A percentile compares a stretch with the other conserved stretches of the same genome.
Evolutionary conservation across 2,329 filamentous ascomycete genomes (phyloP).

Genomic region (Rutstroemia sydowiana): DNA sequence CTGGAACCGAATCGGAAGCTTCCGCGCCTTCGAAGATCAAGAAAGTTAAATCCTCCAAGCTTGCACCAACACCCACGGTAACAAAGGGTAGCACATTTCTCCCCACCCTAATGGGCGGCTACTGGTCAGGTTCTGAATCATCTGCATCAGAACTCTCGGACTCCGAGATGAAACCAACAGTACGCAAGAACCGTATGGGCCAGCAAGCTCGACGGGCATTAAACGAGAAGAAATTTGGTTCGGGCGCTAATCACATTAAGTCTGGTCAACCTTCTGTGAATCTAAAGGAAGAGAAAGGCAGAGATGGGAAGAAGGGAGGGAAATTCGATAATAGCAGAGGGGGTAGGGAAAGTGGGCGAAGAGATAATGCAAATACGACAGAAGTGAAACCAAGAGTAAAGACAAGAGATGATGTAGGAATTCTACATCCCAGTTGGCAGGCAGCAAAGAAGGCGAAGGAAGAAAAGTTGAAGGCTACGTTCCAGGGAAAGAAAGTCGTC

Average conservation of each 20-base stretch:
- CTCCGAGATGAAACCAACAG: constrained; percentile 43
- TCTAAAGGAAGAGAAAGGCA: constrained; percentile 16
- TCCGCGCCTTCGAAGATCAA: constrained; percentile 13
- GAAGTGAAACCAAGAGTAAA: constrained; percentile 29
- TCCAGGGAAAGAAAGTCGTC: constrained; percentile 50
- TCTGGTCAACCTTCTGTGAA: constrained; percentile 13
- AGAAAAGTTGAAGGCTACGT: constrained; percentile 42
- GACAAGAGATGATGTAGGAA: constrained; percentile 40
- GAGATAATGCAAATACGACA: constrained; percentile 13
- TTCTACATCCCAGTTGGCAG: constrained; percentile 57
- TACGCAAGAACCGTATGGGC: constrained; percentile 66
- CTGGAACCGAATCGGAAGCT: background rate
- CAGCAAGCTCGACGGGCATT: constrained; percentile 73
- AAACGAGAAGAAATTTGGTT: constrained; percentile 73
- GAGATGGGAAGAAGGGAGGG: constrained; percentile 30
- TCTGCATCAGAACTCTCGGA: constrained; percentile 58
- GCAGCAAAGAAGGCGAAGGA: constrained; percentile 53
- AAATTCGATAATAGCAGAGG: constrained; percentile 9
- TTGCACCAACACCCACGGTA: constrained; percentile 7
- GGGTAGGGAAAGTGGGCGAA: constrained; percentile 9
- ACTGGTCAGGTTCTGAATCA: constrained; percentile 68
- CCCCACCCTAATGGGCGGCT: constrained; percentile 70
- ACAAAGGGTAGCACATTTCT: constrained; percentile 51
- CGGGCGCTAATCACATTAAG: constrained; percentile 43
- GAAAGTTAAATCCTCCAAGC: constrained; percentile 16